Evolutionary conservation across 2,329 filamentous ascomycete genomes (phyloP), one percentile per base, ranked within the genome.

Genomic region (Stylonectria norvegica): DNA sequence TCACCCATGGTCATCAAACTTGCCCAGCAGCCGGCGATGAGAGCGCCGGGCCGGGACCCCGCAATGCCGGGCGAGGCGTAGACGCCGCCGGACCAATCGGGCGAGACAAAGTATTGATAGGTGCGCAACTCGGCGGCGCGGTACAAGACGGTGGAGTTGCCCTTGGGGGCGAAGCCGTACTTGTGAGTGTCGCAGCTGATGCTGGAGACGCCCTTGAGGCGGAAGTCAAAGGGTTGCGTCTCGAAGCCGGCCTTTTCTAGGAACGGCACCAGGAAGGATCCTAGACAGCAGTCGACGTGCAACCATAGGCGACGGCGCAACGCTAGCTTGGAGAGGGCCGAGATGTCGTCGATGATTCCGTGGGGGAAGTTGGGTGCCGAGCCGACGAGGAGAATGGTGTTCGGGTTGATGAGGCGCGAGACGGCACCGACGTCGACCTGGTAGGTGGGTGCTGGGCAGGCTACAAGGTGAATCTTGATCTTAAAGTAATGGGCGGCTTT

Each of bases 141-240:
- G 75, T 98, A 98, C 29, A 98, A 76, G 11, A 95, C 76, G 2
- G 89, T 93, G 37, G 86, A 93, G 75, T 95, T 98, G 53, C 93
- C 93, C 71, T 98, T 98, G 38, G 93, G 93, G 1, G 93, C 93
- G 61, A 98, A 98, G 25, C 93, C 93, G 63, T 98, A 98, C 66
- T 98, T 98, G 77, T 98, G 93, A 3, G 93, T 98, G 64, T 98
- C 93, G 64, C 90, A 94, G 52, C 83, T 89, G 65, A 98, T 97
- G 64, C 85, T 91, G 4, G 91, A 96, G 25, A 98, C 93, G 55
- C 93, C 93, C 53, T 87, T 89, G 43, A 94, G 81, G 40, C 86
- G 82, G 78, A 98, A 98, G 65, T 98, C 93, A 61, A 97, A 97
- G 5, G 81, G 82, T 53, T 85, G 81, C 16, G 86, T 78, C 48